Percentiles rank a stretch among this genome's conserved stretches.
phyloP scores from a whole-genome alignment of 257 asterid genomes.

The Penstemon davidsonii region DNA sequence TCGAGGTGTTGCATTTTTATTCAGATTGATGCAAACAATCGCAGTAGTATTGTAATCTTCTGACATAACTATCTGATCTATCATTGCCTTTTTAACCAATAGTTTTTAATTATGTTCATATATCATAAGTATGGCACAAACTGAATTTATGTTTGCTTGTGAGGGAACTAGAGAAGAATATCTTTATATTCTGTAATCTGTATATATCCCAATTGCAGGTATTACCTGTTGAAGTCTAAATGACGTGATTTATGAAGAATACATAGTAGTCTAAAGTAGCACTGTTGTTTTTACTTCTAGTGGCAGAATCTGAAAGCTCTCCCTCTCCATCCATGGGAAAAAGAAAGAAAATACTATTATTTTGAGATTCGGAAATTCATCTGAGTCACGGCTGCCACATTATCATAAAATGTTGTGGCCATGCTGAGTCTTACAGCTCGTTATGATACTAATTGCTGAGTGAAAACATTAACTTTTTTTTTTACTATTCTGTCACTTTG shows the following conservation, averaged over 20 bases:
- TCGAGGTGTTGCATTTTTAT: no score
- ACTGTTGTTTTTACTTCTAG: background rate
- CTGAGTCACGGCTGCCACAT: slow-evolving; percentile 5
- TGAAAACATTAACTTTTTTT: background rate
- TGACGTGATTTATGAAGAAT: no score
- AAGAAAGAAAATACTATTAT: background rate
- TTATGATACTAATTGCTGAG: slow-evolving; percentile 12
- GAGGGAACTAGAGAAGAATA: background rate
- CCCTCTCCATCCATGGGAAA: background rate
- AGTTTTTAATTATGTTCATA: background rate
- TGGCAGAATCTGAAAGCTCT: background rate
- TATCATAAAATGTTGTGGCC: slow-evolving; percentile 9
- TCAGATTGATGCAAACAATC: no score
- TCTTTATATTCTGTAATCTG: background rate
- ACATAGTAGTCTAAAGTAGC: background rate
- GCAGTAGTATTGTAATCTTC: background rate
- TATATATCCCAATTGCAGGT: slow-evolving; percentile 2
- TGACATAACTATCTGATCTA: slow-evolving; percentile 4
- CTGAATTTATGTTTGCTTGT: background rate
- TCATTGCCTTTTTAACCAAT: background rate
- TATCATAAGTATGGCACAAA: slow-evolving; percentile 6
- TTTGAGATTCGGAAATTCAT: background rate
- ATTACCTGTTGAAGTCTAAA: slow-evolving; percentile 16
- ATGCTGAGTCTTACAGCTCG: slow-evolving; percentile 11
- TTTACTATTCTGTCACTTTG: background rate